phyloP scores from a whole-genome alignment of 768 basidiomycete genomes.

The Tricholoma terreum region DNA sequence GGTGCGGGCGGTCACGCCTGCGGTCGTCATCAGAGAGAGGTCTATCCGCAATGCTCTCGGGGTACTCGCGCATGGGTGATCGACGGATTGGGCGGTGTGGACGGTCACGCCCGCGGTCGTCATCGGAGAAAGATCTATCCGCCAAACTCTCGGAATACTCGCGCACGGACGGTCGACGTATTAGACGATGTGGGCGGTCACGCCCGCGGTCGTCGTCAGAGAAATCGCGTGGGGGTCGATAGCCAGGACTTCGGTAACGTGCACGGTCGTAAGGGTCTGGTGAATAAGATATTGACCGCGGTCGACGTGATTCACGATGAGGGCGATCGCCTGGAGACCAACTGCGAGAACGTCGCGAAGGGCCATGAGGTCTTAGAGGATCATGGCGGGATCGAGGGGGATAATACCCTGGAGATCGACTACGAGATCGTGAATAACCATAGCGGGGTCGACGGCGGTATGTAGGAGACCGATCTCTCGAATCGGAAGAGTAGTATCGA shows the following conservation, averaged over 20 bases:
- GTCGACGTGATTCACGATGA: conserved; percentile 4
- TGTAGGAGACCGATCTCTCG: conserved; percentile 12
- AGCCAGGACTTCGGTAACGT: background rate
- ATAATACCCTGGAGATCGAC: conserved; percentile 9
- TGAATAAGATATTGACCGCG: conserved; percentile 6
- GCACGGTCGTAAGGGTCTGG: conserved; percentile 3
- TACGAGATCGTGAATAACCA: conserved; percentile 7
- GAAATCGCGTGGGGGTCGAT: background rate
- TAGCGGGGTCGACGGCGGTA: conserved; percentile 7
- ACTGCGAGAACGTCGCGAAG: conserved; percentile 11
- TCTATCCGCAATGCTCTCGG: no score
- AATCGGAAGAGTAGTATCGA: conserved; percentile 18
- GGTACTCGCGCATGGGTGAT: background rate
- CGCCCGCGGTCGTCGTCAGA: conserved; percentile 5
- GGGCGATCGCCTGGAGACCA: conserved; percentile 3
- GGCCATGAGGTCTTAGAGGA: background rate
- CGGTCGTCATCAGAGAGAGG: background rate
- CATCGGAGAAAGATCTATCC: conserved; percentile 2
- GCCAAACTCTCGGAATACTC: background rate
- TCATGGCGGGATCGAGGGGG: conserved; percentile 19
- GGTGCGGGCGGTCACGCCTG: no score
- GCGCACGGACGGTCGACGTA: background rate
- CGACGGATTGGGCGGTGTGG: background rate
- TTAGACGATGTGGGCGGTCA: background rate
- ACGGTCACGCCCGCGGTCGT: conserved; percentile 1